Evolutionary conservation across 768 basidiomycete genomes (phyloP).

Genomic region (Pleurotus tuber-regium): DNA sequence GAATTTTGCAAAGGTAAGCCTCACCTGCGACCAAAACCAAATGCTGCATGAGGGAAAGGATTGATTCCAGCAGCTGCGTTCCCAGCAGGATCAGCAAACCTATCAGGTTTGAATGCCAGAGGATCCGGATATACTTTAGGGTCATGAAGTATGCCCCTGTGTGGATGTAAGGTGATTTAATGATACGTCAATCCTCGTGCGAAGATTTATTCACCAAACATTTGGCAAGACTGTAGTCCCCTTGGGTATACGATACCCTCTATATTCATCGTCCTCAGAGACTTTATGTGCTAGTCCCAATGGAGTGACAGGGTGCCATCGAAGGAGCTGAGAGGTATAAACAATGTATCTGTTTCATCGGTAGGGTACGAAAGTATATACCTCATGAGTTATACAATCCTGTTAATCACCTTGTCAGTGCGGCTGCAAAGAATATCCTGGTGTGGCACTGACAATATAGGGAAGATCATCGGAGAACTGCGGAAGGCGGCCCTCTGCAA

Average conservation of each 20-base stretch:
- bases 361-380: slow-evolving; percentile 4
- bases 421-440: too few species aligned
- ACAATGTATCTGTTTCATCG: neutral
- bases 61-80: neutral
- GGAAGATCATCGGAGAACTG: slow-evolving; percentile 37
- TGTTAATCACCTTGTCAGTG: too few species aligned
- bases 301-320: slow-evolving; percentile 44
- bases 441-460: slow-evolving; percentile 32
- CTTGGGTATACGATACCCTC: slow-evolving; percentile 35
- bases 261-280: slow-evolving; percentile 29
- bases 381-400: slow-evolving; percentile 30
- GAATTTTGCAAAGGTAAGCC: slow-evolving; percentile 15
- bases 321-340: slow-evolving; percentile 24
- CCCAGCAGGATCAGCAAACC: slow-evolving; percentile 22
- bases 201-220: slow-evolving; percentile 19
- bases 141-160: slow-evolving; percentile 21
- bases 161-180: slow-evolving; percentile 15
- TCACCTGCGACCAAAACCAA: slow-evolving; percentile 22
- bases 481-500: slow-evolving; percentile 34
- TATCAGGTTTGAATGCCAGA: slow-evolving; percentile 26
- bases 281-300: slow-evolving; percentile 17
- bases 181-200: neutral
- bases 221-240: slow-evolving; percentile 25
- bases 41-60: slow-evolving; percentile 6
- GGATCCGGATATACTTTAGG: slow-evolving; percentile 17